These are phyloP conservation scores for Amanita rimosa DNA, from an alignment of 768 basidiomycete species.

Conservation along the genomic window DNA sequence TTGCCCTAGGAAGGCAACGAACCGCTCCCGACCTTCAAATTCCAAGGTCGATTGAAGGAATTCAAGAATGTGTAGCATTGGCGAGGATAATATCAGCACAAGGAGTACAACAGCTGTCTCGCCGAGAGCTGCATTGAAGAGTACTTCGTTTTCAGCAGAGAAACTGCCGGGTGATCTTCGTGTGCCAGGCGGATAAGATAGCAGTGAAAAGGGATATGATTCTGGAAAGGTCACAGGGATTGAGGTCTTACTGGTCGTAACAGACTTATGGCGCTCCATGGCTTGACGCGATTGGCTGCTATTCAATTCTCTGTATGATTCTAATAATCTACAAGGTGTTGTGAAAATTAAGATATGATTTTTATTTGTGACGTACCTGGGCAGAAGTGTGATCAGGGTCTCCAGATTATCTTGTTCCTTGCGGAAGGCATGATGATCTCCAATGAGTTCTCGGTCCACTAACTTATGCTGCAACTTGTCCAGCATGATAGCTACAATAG, in stretches of 20 bases:
- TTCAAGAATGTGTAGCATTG: constrained; percentile 62
- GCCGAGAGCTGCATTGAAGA: constrained; percentile 69
- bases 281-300: constrained; percentile 52
- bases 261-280: constrained; percentile 56
- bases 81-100: constrained; percentile 70
- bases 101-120: constrained; percentile 83
- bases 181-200: constrained; percentile 52
- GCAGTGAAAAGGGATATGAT: constrained; percentile 84
- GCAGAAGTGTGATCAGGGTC: constrained; percentile 68
- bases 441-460: constrained; percentile 50
- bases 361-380: constrained; percentile 42
- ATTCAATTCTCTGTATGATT: constrained; percentile 81
- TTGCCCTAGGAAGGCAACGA: constrained; percentile 55
- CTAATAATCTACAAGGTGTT: constrained; percentile 50
- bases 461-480: constrained; percentile 81
- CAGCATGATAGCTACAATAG: constrained; percentile 80
- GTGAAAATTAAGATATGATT: not conserved
- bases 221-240: constrained; percentile 85
- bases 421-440: constrained; percentile 47
- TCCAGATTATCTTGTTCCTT: constrained; percentile 93
- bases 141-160: constrained; percentile 29
- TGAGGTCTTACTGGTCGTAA: constrained; percentile 42
- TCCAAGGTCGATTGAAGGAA: constrained; percentile 77
- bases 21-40: constrained; percentile 80
- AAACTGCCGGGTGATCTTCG: constrained; percentile 21